Evolutionary conservation across 2,329 filamentous ascomycete species (phyloP), one percentile per base, ranked within the genome.

Genomic region (Fusarium anguioides): DNA sequence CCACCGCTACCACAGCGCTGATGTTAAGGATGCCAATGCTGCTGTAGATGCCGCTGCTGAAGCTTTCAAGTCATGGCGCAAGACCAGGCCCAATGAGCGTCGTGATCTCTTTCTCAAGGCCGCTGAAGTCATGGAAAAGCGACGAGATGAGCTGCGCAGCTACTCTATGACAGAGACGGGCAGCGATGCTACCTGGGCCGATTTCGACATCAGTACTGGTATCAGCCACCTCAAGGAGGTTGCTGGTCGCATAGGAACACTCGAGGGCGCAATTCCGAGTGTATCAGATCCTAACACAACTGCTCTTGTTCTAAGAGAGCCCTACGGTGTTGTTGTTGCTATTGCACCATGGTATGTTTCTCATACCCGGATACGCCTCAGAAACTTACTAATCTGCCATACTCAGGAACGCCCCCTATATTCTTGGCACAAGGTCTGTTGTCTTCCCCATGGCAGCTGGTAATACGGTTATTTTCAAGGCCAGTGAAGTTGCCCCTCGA

Each of bases 381-480:
- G 8, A 15, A 5, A 2, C n/a, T 31, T 17, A 33, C 24, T 29
- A n/a, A 39, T 39, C 66, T 20, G 49, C n/a, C 36, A 17, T 26
- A 4, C 18, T 21, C 29, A 87, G 86, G 85, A 88, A 89, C 67
- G 84, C 86, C 3, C 81, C 86, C 3, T 83, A 84, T 63, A 83
- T 87, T 58, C 80, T 89, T 12, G 84, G 84, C 18, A 73, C 82
- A 24, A 81, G 87, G 40, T 76, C 84, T 6, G 84, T 92, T 21
- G 78, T 84, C 11, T 87, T 85, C 64, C 89, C 93, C 4, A 81
- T 96, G 5, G 93, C 93, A 4, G 87, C 87, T 1, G 92, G 92
- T n/a, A 94, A 94, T 77, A 93, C 91, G 0, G 85, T 87, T 18
- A 83, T 95, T 14, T 79, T 94, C 62, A 95, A 94, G 76, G 90